Base-by-base conservation (phyloP, 1,139 yeast species). In the Hyphopichia fennica region DNA sequence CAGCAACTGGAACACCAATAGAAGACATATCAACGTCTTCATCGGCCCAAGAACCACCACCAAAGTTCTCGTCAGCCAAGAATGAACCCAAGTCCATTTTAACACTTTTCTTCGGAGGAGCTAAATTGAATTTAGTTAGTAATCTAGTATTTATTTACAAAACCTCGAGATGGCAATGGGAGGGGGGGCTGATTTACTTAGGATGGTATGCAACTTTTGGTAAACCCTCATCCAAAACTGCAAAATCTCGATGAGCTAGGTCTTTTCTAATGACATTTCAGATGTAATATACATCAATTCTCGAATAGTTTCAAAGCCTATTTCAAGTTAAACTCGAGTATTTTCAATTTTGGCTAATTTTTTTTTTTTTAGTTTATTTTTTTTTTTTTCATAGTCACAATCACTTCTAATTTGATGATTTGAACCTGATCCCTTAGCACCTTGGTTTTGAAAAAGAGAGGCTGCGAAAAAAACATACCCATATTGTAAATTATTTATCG, bases 31-130 rank as follows among this genome's bases (percentile, higher is more conserved):
- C 83, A 40, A 79, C 75, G 54, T 77, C 83, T 51, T 77, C 82
- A 48, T 79, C 84, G 18, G 82, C 82, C 84, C 84, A 79, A 37
- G 79, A 74, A 45, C 75, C 63, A 35, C 72, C 71, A 45, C 75
- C 63, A 46, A 70, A 63, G 39, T 76, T 55, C 40, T 72, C 74
- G 56, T 73, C 78, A 52, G 77, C 75, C 56, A 72, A 69, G 61
- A 73, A 73, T 52, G 75, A 66, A 51, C 78, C 75, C 58, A 73
- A 69, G 65, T 73, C 78, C 79, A 73, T 73, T 60, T 72, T 73
- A 45, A 68, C 64, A 48, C 57, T 63, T 53, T 69, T 71, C 57
- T 73, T 72, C 49, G 74, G 74, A 49, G 75, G 67, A 47, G 64
- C 67, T 67, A 58, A n/a, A 28, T 28, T 8, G 4, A 28, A 10